A percentile compares a stretch with the other conserved stretches of the same genome.
Evolutionary conservation across 1,284 basidiomycete species (phyloP).

Genomic region (Phaffia rhodozyma): DNA sequence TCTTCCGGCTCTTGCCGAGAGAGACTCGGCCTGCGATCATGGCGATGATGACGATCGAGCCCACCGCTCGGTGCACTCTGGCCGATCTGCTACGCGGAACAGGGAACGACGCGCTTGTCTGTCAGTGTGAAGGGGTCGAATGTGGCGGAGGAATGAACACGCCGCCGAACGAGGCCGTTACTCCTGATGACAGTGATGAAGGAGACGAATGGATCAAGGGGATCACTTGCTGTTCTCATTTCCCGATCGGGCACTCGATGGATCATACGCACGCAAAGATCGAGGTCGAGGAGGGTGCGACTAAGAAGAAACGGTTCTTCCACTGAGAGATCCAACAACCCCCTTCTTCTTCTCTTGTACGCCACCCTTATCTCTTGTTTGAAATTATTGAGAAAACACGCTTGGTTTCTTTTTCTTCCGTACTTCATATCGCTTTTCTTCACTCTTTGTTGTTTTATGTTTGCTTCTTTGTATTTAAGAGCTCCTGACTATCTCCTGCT

Average conservation of each 20-base stretch:
- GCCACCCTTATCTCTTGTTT: neutral
- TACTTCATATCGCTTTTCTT: neutral
- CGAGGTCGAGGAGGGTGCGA: slow-evolving; percentile 29
- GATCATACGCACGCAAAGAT: slow-evolving; percentile 37
- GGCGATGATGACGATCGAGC: slow-evolving; percentile 89
- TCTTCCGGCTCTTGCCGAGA: slow-evolving; percentile 90
- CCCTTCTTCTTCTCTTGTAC: no score
- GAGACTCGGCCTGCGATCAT: slow-evolving; percentile 79
- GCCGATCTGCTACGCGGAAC: slow-evolving; percentile 79
- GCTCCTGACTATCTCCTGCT: neutral
- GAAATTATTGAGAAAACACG: no score
- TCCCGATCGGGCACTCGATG: slow-evolving; percentile 30
- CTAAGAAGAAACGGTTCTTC: slow-evolving; percentile 38
- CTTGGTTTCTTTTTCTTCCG: neutral
- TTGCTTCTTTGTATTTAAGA: slow-evolving; percentile 18
- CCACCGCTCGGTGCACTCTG: slow-evolving; percentile 76
- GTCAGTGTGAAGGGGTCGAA: slow-evolving; percentile 50
- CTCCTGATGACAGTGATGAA: slow-evolving; percentile 30
- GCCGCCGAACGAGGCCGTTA: slow-evolving; percentile 29
- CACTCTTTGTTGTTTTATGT: slow-evolving; percentile 22
- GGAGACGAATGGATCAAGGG: slow-evolving; percentile 51
- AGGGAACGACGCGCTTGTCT: slow-evolving; percentile 61
- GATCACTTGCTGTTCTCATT: slow-evolving; percentile 55
- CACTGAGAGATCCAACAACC: slow-evolving; percentile 21
- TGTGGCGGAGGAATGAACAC: slow-evolving; percentile 37